Percentiles rank a stretch among this genome's conserved stretches.
Evolutionary conservation across 2,329 filamentous ascomycete species (phyloP).

Genomic region (Colletotrichum kahawae): DNA sequence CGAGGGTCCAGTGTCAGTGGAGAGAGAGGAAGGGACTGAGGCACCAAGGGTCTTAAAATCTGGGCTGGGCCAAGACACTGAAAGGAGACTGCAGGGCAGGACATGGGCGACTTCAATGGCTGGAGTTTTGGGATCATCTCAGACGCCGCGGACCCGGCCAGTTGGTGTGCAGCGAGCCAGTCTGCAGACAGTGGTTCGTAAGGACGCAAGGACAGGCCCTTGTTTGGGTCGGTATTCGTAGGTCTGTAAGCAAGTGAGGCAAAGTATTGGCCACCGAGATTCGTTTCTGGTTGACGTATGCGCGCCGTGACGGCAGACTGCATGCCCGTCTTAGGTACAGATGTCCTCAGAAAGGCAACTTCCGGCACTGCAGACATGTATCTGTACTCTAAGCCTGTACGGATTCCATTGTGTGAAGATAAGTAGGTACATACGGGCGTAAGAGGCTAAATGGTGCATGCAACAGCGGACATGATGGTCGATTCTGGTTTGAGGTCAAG

Average conservation of each 20-base stretch:
- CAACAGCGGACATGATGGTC: background rate
- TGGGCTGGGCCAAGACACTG: conserved; percentile 2
- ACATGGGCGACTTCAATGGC: background rate
- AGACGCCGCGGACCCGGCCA: background rate
- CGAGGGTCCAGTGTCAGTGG: background rate
- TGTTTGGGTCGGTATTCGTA: background rate
- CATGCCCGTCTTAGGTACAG: background rate
- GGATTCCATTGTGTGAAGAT: background rate
- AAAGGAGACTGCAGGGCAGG: background rate
- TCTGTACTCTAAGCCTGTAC: background rate
- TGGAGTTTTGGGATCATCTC: background rate
- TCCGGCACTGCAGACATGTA: background rate
- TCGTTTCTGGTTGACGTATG: background rate
- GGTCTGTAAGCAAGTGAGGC: background rate
- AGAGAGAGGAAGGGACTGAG: background rate
- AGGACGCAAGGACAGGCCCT: background rate
- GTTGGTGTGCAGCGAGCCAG: background rate
- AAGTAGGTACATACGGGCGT: conserved; percentile 1
- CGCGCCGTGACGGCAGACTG: background rate
- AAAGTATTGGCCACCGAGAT: background rate
- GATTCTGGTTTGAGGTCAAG: background rate
- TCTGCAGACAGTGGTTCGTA: background rate
- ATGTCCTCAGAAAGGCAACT: background rate
- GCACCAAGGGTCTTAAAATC: conserved; percentile 18
- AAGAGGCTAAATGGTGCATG: background rate